Evolutionary conservation across 345 rosid genomes (phyloP), one percentile per base, ranked within the genome.

Genomic region (Citrus cavaleriei): DNA sequence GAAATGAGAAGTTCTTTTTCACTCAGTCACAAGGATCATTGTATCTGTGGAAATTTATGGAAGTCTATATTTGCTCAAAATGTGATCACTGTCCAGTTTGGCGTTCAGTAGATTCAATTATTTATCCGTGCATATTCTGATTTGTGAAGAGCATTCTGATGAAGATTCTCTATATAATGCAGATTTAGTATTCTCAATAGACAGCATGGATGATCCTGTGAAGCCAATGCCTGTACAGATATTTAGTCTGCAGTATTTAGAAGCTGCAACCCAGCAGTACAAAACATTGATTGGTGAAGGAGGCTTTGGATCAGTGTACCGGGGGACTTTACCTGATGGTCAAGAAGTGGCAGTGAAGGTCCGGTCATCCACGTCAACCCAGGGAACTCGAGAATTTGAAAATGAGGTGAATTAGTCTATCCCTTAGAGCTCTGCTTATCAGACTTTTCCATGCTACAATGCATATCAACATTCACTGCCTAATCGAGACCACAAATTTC

Each of bases 271-370:
- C 35, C 81, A 86, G 68, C 78, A 83, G 72, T 90, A 87, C 80
- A 83, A 76, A 77, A 84, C 79, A 21, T 63, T 84, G 82, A 85
- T 85, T 59, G 92, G 85, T 57, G 91, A 86, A 80, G 94, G 94
- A 40, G 89, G 89, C 22, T 90, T 89, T 46, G 90, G 92, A 73
- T 77, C 88, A 12, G 90, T 89, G 24, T 89, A 85, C 78, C 83
- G 73, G 35, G 94, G 92, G 42, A 86, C 85, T 77, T 77, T 90
- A 75, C 72, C 61, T 70, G 88, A 86, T 81, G 91, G 90, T 38
- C 84, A 84, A 58, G 88, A 86, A 78, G 91, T 87, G 55, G 92
- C 91, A 51, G 90, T 86, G 30, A 90, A 90, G 87, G 89, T 88
- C 65, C 80, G 89, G 6, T 89, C 91, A 61, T 84, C 89, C 27